A percentile compares a stretch with the other conserved stretches of the same genome.
These are phyloP conservation scores for Isoetes taiwanensis DNA, from an alignment of 75 land plant genomes.

Conservation along the genomic window DNA sequence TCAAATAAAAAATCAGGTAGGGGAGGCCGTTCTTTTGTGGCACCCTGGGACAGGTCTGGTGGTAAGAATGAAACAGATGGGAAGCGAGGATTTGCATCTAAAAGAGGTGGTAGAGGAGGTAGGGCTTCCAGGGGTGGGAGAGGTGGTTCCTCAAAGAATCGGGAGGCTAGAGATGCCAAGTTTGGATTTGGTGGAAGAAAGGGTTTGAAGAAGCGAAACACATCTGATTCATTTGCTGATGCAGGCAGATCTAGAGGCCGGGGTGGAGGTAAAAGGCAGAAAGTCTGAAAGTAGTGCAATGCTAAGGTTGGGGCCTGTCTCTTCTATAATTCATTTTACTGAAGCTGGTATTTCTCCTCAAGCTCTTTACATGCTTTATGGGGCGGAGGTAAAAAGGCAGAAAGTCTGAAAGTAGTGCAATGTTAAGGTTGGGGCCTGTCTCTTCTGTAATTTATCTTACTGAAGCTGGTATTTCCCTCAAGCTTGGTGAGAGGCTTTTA, in stretches of 20 bases:
- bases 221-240: conserved; percentile 67
- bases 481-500: too few species aligned
- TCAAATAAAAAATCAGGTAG: background rate
- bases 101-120: conserved; percentile 9
- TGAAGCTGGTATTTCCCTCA: too few species aligned
- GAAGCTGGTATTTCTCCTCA: too few species aligned
- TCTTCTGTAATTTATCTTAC: too few species aligned
- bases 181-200: conserved; percentile 87
- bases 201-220: conserved; percentile 69
- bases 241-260: conserved; percentile 8
- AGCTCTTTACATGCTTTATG: too few species aligned
- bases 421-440: conserved; percentile 1
- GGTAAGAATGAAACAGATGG: conserved; percentile 16
- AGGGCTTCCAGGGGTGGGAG: conserved; percentile 17
- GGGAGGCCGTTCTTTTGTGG: background rate
- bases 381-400: conserved; percentile 5
- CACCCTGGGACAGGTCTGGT: conserved; percentile 68
- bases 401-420: background rate
- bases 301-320: conserved; percentile 1
- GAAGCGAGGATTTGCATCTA: background rate
- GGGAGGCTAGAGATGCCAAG: conserved; percentile 50
- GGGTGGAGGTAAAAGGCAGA: conserved; percentile 5
- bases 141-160: conserved; percentile 14
- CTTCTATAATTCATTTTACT: too few species aligned
- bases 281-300: background rate